Percentiles rank a stretch among this genome's conserved stretches.
These are phyloP conservation scores for Scleroderma bovista DNA, from an alignment of 768 basidiomycete genomes.

Conservation along the genomic window DNA sequence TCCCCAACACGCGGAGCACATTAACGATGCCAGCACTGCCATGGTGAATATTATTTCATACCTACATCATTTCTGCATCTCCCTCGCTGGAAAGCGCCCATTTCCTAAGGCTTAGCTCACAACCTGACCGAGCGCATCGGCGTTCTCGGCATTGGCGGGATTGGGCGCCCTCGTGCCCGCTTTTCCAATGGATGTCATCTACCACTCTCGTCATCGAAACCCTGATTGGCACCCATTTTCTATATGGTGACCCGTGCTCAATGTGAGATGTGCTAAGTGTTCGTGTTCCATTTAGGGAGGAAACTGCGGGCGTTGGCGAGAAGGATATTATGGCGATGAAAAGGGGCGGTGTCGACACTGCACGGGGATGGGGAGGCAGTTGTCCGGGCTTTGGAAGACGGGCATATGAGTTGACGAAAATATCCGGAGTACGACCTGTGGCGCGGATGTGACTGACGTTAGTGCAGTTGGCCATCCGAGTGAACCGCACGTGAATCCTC, in stretches of 20 bases:
- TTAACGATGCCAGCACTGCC: conserved; percentile 88
- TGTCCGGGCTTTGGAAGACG: conserved; percentile 78
- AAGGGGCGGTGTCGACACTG: conserved; percentile 77
- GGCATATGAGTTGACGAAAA: conserved; percentile 69
- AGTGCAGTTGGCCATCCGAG: no score
- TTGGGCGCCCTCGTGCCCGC: conserved; percentile 67
- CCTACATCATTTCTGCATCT: conserved; percentile 62
- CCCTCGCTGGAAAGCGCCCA: conserved; percentile 51
- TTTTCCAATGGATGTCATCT: conserved; percentile 87
- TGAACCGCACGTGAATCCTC: conserved; percentile 71
- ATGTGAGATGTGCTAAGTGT: conserved; percentile 80
- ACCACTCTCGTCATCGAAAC: conserved; percentile 60
- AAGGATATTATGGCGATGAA: conserved; percentile 73
- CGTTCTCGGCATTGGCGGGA: conserved; percentile 75
- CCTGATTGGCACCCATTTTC: conserved; percentile 59
- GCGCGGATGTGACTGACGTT: background rate
- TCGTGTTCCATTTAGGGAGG: conserved; percentile 71
- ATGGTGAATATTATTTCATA: conserved; percentile 86
- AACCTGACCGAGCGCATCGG: conserved; percentile 67
- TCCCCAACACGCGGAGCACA: conserved; percentile 92
- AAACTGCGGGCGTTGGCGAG: conserved; percentile 74
- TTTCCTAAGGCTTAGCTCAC: conserved; percentile 44
- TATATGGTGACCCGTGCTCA: conserved; percentile 62
- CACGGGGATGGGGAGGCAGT: conserved; percentile 86
- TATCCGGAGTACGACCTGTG: background rate